phyloP scores from a whole-genome alignment of 1,284 basidiomycete genomes.

The Laetiporus sulphureus region DNA sequence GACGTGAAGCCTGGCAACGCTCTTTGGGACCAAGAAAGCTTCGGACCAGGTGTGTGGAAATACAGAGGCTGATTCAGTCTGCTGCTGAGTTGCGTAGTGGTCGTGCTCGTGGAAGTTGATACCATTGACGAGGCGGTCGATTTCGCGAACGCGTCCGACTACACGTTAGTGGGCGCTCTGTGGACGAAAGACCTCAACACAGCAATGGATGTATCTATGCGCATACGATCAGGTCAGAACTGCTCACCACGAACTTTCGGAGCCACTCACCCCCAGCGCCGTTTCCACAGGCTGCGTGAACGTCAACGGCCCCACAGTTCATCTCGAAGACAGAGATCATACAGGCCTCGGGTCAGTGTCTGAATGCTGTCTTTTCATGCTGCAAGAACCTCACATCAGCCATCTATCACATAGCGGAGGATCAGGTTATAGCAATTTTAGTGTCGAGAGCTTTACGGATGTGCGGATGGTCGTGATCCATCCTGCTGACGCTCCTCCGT shows the following conservation, averaged over 20 bases:
- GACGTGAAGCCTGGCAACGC: constrained; percentile 44
- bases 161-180: constrained; percentile 44
- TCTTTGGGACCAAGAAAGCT: constrained; percentile 50
- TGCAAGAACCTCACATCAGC: too few species aligned
- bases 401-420: constrained; percentile 34
- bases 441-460: constrained; percentile 43
- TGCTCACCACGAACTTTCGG: too few species aligned
- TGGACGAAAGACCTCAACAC: constrained; percentile 46
- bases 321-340: constrained; percentile 20
- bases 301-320: constrained; percentile 31
- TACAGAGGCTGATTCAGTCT: background rate
- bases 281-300: constrained; percentile 34
- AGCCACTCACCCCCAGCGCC: too few species aligned
- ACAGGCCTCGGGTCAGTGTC: constrained; percentile 30
- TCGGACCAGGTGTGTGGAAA: constrained; percentile 42
- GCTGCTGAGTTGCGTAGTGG: constrained; percentile 28
- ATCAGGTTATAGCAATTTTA: constrained; percentile 45
- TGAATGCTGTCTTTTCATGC: too few species aligned
- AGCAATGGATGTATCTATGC: constrained; percentile 41
- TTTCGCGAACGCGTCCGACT: constrained; percentile 48
- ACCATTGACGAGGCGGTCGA: constrained; percentile 47
- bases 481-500: constrained; percentile 15
- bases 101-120: constrained; percentile 36
- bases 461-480: constrained; percentile 35
- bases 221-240: constrained; percentile 43